These are phyloP conservation scores for Trametes sanguinea DNA, from an alignment of 768 basidiomycete genomes.

Conservation along the genomic window DNA sequence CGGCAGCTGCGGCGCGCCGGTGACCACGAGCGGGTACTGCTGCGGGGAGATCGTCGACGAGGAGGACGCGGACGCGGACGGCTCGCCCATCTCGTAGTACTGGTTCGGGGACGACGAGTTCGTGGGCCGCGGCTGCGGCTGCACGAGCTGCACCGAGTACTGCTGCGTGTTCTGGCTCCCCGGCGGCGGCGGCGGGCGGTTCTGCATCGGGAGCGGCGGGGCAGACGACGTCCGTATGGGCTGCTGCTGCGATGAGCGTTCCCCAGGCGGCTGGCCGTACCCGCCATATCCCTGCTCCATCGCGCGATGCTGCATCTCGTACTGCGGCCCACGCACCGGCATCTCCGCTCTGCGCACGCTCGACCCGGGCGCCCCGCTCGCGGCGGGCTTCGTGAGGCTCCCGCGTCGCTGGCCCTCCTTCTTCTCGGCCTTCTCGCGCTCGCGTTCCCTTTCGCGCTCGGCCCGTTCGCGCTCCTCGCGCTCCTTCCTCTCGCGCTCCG, in stretches of 20 bases:
- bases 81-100: slow-evolving; percentile 38
- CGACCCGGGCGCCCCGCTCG: slow-evolving; percentile 44
- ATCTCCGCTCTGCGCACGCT: slow-evolving; percentile 77
- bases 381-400: slow-evolving; percentile 67
- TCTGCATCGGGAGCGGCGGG: slow-evolving; percentile 26
- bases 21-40: slow-evolving; percentile 28
- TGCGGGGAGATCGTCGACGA: slow-evolving; percentile 17
- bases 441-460: slow-evolving; percentile 24
- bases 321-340: slow-evolving; percentile 86
- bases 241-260: neutral
- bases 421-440: slow-evolving; percentile 46
- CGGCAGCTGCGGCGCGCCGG: slow-evolving; percentile 47
- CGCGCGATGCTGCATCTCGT: slow-evolving; percentile 90
- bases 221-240: slow-evolving; percentile 26
- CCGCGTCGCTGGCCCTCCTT: slow-evolving; percentile 46
- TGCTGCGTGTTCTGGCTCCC: slow-evolving; percentile 5
- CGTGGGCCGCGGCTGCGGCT: slow-evolving; percentile 38
- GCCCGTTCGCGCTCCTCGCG: slow-evolving; percentile 41
- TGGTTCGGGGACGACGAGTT: slow-evolving; percentile 14
- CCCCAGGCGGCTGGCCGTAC: slow-evolving; percentile 22
- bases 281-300: slow-evolving; percentile 84
- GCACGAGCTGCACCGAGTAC: slow-evolving; percentile 29
- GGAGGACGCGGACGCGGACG: slow-evolving; percentile 33
- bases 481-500: slow-evolving; percentile 42
- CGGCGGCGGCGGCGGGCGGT: slow-evolving; percentile 2